Conservation (phyloP, 257 asterid genomes). For the Solanum lignicaule region DNA sequence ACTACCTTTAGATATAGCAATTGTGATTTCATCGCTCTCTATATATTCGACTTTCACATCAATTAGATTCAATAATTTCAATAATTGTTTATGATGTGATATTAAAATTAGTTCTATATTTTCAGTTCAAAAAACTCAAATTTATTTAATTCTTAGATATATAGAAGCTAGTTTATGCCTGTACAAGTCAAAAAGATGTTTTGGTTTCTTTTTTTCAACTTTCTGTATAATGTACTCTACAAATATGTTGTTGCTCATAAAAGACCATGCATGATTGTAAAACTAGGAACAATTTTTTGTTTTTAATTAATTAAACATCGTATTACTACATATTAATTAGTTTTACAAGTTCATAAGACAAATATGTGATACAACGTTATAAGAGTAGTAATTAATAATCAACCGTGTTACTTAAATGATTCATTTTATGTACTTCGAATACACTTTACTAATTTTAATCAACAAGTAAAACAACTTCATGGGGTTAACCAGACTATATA, state of each 20-base stretch:
- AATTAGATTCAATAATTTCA: neutral
- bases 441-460: neutral
- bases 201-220: neutral
- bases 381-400: no score
- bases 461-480: neutral
- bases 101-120: neutral
- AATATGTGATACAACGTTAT: neutral
- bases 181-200: neutral
- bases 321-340: neutral
- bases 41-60: neutral
- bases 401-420: neutral
- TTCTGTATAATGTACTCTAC: neutral
- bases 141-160: neutral
- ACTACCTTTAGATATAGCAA: neutral
- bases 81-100: neutral
- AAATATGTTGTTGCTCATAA: neutral
- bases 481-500: neutral
- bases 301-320: neutral
- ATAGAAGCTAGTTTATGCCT: neutral
- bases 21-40: neutral
- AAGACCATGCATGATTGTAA: neutral
- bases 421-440: neutral
- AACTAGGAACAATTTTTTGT: neutral
- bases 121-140: neutral
- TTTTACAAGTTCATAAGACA: neutral